Percentiles rank a stretch among this genome's conserved stretches.
Evolutionary conservation across 2,329 filamentous ascomycete genomes (phyloP).

Genomic region (Cercospora zeina): DNA sequence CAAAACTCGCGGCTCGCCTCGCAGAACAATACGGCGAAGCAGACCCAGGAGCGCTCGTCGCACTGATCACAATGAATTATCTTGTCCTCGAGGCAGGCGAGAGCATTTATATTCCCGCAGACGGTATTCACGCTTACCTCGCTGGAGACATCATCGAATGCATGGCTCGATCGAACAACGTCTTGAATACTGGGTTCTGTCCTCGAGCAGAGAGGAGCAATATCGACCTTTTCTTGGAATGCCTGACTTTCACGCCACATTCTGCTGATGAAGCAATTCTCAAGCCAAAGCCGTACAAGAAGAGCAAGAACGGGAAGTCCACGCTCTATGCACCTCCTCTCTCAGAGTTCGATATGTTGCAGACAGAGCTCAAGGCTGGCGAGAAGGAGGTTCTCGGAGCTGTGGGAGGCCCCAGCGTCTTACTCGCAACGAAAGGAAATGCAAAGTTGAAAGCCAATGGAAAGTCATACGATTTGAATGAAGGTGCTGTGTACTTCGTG

Average conservation of each 20-base stretch:
- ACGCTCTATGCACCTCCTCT: conserved; percentile 65
- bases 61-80: conserved; percentile 73
- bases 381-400: conserved; percentile 60
- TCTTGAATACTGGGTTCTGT: conserved; percentile 75
- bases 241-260: conserved; percentile 65
- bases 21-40: conserved; percentile 62
- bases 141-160: conserved; percentile 74
- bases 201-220: conserved; percentile 64
- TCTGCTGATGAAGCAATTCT: conserved; percentile 59
- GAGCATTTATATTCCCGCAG: conserved; percentile 68
- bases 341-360: conserved; percentile 70
- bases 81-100: conserved; percentile 65
- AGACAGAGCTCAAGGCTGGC: conserved; percentile 56
- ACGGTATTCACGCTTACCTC: conserved; percentile 73
- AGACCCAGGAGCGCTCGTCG: conserved; percentile 69
- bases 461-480: conserved; percentile 55
- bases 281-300: conserved; percentile 50
- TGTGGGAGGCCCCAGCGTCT: conserved; percentile 62
- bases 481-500: conserved; percentile 68
- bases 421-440: conserved; percentile 62
- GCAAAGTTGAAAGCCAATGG: conserved; percentile 59
- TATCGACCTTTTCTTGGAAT: conserved; percentile 62
- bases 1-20: conserved; percentile 64
- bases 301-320: conserved; percentile 61
- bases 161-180: conserved; percentile 74